Base-by-base conservation (phyloP, 208 protist species). In the Crithidia thermophila region DNA sequence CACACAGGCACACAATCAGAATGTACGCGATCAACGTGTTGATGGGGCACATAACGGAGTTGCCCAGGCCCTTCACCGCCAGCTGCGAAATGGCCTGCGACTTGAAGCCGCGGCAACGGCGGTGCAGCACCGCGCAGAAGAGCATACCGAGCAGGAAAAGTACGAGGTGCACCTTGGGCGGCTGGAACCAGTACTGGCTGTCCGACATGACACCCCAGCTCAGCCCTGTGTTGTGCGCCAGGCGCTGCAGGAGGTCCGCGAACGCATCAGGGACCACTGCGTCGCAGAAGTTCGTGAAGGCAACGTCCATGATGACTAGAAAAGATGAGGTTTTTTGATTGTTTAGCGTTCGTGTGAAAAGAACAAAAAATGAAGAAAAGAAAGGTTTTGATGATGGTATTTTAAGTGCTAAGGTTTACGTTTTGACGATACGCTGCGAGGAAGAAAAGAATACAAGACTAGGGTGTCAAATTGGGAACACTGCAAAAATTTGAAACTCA, bases 141-240 rank as follows among this genome's bases (percentile, higher is more conserved):
- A 73, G 18, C 64, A 85, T 65, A 9, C 69, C 50, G 11, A 81
- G 37, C 14, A 81, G 45, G 42, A 81, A 88, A 33, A 84, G 67
- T 33, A 79, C 55, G 23, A 91, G 42, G 71, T 94, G 84, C 45
- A 84, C 51, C 60, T 88, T 82, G 4, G 88, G 88, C 14, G 88
- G 49, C 43, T 81, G 82, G 47, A 84, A 94, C 79, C 82, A 94
- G 60, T 80, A 94, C 52, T 80, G 45, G 5, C 28, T 21, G 8
- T 14, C 13, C 5, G 69, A 34, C 56, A 75, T 79, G 21, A 83
- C 80, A 6, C 88, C 88, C 85, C 82, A 90, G 10, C 46, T 4
- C 63, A 90, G 70, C 0, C 85, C 88, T 3, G 85, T 94, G 36
- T 20, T 39, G 13, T 55, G 30, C 40, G 63, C 83, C 11, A 84